Conservation (phyloP, 2,329 filamentous ascomycete genomes). For the Microcyclospora pomicola region DNA sequence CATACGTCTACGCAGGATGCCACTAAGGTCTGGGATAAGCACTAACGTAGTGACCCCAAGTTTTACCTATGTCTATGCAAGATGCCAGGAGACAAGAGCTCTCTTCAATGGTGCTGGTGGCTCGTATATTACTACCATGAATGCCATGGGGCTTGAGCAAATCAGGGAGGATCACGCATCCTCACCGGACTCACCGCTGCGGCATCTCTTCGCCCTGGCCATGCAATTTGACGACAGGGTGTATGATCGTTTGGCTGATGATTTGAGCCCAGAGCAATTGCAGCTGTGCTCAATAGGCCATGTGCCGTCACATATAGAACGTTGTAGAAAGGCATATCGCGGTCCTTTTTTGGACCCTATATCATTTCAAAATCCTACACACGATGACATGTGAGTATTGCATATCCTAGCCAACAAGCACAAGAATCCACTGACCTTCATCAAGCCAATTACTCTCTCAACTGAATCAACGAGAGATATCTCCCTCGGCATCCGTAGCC, state of each 20-base stretch:
- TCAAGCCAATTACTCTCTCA: too few relatives aligned
- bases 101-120: slow-evolving; percentile 17
- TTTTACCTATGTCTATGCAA: not conserved
- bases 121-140: slow-evolving; percentile 11
- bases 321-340: slow-evolving; percentile 9
- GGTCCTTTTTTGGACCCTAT: slow-evolving; percentile 7
- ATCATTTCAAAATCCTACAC: not conserved
- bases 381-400: too few relatives aligned
- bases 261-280: not conserved
- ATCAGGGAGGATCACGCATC: not conserved
- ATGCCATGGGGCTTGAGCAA: slow-evolving; percentile 5
- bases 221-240: slow-evolving; percentile 10
- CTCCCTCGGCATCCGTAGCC: slow-evolving; percentile 10
- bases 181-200: not conserved
- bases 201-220: slow-evolving; percentile 2
- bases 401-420: too few relatives aligned
- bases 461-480: slow-evolving; percentile 8
- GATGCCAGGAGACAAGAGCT: not conserved
- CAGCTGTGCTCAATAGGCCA: not conserved
- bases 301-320: slow-evolving; percentile 2
- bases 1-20: slow-evolving; percentile 28
- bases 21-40: slow-evolving; percentile 10
- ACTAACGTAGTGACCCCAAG: not conserved
- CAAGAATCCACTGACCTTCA: too few relatives aligned
- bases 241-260: slow-evolving; percentile 6